Percentiles rank a stretch among this genome's conserved stretches.
Conservation (phyloP, 306 rosid species). For the Trifolium pratense region DNA sequence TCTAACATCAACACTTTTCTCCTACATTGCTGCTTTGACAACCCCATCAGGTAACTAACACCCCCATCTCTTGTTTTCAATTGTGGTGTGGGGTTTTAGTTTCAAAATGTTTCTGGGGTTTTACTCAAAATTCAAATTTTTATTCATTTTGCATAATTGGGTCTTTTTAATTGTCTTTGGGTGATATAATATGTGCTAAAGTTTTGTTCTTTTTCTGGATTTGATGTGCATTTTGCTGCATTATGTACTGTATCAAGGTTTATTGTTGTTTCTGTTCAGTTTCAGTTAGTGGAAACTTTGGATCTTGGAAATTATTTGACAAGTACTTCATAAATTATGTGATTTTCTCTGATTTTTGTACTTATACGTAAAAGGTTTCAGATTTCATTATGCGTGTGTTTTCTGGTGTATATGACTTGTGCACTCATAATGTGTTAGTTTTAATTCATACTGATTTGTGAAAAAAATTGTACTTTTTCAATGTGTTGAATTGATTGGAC, state of each 20-base stretch:
- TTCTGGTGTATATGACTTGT: constrained; percentile 4
- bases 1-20: neutral
- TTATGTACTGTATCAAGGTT: constrained; percentile 9
- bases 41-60: constrained; percentile 42
- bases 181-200: neutral
- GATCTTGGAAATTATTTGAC: constrained; percentile 18
- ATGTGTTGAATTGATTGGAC: neutral
- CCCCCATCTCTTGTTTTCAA: neutral
- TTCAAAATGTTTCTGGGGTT: neutral
- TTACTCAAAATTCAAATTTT: neutral
- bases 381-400: neutral
- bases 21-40: constrained; percentile 47
- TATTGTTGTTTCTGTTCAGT: neutral
- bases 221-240: constrained; percentile 26
- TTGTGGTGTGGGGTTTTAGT: neutral
- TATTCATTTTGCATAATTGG: neutral
- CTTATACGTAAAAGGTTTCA: neutral
- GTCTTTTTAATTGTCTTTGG: constrained; percentile 2
- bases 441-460: neutral
- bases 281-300: constrained; percentile 8
- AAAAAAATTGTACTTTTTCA: neutral
- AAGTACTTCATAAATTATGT: neutral
- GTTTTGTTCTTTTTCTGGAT: constrained; percentile 34
- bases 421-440: constrained; percentile 9
- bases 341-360: neutral